phyloP scores from a whole-genome alignment of 495 filamentous ascomycete species.

The Penicillium turbatum region DNA sequence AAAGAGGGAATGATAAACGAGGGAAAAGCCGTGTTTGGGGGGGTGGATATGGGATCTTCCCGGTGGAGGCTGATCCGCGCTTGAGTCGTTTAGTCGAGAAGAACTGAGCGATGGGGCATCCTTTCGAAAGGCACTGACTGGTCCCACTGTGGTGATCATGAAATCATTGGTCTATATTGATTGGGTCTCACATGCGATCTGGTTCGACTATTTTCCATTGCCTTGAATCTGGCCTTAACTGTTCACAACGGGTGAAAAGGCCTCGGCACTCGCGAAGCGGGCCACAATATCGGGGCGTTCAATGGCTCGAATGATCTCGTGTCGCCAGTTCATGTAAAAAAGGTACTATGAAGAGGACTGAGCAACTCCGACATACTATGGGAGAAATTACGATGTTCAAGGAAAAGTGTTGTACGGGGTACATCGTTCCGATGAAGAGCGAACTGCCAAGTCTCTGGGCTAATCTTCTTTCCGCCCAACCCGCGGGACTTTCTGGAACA shows the following conservation, averaged over 20 bases:
- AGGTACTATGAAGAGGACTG: too few relatives aligned
- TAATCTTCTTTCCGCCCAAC: slow-evolving; percentile 8
- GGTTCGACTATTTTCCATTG: background rate
- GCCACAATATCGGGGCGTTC: background rate
- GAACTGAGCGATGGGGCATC: slow-evolving; percentile 1
- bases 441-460: slow-evolving; percentile 5
- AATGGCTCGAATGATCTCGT: background rate
- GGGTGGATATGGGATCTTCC: slow-evolving; percentile 20
- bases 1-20: slow-evolving; percentile 5
- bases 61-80: slow-evolving; percentile 27
- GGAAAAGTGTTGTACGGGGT: too few relatives aligned
- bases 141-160: slow-evolving; percentile 7
- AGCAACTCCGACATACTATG: too few relatives aligned
- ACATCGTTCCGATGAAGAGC: background rate
- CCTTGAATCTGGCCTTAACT: background rate
- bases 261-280: background rate
- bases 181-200: background rate
- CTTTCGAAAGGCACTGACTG: background rate
- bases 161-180: background rate
- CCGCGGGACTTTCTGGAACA: background rate
- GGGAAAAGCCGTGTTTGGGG: slow-evolving; percentile 2
- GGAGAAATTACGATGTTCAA: background rate
- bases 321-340: too few relatives aligned
- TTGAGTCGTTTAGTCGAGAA: slow-evolving; percentile 9
- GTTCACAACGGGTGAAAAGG: background rate